Percentiles rank a stretch among this genome's conserved stretches.
phyloP scores from a whole-genome alignment of 208 protist genomes.

The Histomonas meleagridis region DNA sequence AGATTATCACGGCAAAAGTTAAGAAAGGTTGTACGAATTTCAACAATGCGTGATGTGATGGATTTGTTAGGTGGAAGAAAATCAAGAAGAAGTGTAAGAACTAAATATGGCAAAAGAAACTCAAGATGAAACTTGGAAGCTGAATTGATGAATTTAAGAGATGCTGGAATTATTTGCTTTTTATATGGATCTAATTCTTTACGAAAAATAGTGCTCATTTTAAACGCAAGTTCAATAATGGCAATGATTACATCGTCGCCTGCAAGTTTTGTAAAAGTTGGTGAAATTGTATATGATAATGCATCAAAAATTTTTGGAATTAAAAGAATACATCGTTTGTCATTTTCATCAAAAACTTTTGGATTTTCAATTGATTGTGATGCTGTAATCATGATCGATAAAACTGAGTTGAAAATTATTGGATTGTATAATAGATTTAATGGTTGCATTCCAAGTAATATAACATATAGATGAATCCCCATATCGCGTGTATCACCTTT shows the following conservation, averaged over 20 bases:
- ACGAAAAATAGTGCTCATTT: not conserved
- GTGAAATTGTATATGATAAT: not conserved
- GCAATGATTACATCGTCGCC: not conserved
- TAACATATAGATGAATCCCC: not conserved
- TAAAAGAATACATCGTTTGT: not conserved
- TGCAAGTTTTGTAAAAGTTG: not conserved
- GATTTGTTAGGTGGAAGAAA: not conserved
- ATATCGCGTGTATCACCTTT: not conserved
- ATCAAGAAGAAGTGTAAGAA: not conserved
- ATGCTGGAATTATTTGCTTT: not conserved
- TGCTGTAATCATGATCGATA: conserved; percentile 6
- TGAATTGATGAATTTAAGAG: not conserved
- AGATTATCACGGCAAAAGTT: not conserved
- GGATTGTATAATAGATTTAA: not conserved
- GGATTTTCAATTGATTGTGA: not conserved
- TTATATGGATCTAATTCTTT: not conserved
- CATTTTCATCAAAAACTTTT: not conserved
- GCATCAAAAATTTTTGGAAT: not conserved
- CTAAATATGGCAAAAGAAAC: not conserved
- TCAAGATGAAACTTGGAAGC: not conserved
- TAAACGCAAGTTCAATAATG: not conserved
- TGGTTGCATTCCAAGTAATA: not conserved
- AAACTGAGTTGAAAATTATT: not conserved
- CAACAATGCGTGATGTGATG: not conserved
- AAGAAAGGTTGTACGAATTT: not conserved